Percentiles rank a stretch among this genome's conserved stretches.
phyloP scores from a whole-genome alignment of 306 rosid genomes.

The Cucurbita moschata region DNA sequence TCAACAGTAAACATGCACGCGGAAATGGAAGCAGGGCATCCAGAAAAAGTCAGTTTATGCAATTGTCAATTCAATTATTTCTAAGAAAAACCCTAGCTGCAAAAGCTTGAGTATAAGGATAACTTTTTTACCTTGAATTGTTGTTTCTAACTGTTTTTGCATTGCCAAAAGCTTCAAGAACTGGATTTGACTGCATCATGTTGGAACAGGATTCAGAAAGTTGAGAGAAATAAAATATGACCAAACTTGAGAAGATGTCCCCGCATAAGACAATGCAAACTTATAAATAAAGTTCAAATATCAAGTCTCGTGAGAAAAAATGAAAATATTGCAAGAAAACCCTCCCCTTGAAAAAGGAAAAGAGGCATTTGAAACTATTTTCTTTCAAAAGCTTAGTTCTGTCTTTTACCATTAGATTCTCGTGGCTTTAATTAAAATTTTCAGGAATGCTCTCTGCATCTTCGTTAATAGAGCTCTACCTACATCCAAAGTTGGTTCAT shows the following conservation, averaged over 20 bases:
- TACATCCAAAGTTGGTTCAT: neutral
- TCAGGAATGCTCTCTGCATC: neutral
- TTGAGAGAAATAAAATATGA: neutral
- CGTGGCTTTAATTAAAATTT: neutral
- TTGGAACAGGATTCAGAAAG: neutral
- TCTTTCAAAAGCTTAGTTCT: neutral
- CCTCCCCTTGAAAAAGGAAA: neutral
- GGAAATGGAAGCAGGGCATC: neutral
- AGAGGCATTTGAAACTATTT: neutral
- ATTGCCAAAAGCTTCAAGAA: conserved; percentile 94
- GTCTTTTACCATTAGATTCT: neutral
- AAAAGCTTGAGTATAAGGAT: neutral
- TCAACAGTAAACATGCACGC: neutral
- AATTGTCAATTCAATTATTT: neutral
- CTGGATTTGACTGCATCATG: conserved; percentile 77
- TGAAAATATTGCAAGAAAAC: neutral
- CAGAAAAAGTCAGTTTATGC: neutral
- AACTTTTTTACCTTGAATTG: conserved; percentile 68
- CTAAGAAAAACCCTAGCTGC: neutral
- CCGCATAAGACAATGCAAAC: neutral
- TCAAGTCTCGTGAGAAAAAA: neutral
- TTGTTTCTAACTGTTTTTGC: conserved; percentile 81
- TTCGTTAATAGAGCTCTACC: neutral
- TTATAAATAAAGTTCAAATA: neutral
- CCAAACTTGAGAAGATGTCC: neutral